phyloP scores from a whole-genome alignment of 768 basidiomycete species.

The Hypholoma sublateritium region DNA sequence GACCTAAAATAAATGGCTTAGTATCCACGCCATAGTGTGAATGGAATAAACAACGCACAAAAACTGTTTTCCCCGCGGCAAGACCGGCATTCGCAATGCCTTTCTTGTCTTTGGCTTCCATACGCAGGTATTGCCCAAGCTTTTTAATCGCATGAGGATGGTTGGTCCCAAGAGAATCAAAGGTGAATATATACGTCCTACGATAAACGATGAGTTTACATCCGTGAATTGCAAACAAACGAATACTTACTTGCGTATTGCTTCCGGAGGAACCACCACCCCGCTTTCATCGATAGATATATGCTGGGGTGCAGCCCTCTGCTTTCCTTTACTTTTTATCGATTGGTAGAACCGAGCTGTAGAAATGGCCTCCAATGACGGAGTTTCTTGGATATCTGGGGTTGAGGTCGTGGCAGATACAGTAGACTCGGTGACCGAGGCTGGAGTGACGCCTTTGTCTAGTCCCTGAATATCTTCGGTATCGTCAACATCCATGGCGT shows the following conservation, averaged over 20 bases:
- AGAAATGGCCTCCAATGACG: not conserved
- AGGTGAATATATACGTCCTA: slow-evolving; percentile 81
- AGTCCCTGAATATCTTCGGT: not conserved
- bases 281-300: slow-evolving; percentile 11
- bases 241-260: slow-evolving; percentile 7
- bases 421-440: no score
- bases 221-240: not conserved
- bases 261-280: not conserved
- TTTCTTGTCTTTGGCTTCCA: slow-evolving; percentile 79
- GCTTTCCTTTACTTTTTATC: slow-evolving; percentile 17
- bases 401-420: not conserved
- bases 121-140: slow-evolving; percentile 64
- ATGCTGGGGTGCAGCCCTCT: slow-evolving; percentile 12
- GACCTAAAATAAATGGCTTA: slow-evolving; percentile 49
- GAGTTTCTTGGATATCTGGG: slow-evolving; percentile 1
- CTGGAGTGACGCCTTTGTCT: not conserved
- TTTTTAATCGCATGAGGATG: slow-evolving; percentile 66
- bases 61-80: slow-evolving; percentile 48
- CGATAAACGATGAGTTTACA: not conserved
- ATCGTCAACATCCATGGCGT: slow-evolving; percentile 3
- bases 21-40: not conserved
- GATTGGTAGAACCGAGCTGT: slow-evolving; percentile 9
- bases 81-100: slow-evolving; percentile 34
- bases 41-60: slow-evolving; percentile 39
- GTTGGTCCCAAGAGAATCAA: slow-evolving; percentile 83